Evolutionary conservation across 208 protist genomes (phyloP), one percentile per base, ranked within the genome.

Genomic region (Cochliopodium minus): DNA sequence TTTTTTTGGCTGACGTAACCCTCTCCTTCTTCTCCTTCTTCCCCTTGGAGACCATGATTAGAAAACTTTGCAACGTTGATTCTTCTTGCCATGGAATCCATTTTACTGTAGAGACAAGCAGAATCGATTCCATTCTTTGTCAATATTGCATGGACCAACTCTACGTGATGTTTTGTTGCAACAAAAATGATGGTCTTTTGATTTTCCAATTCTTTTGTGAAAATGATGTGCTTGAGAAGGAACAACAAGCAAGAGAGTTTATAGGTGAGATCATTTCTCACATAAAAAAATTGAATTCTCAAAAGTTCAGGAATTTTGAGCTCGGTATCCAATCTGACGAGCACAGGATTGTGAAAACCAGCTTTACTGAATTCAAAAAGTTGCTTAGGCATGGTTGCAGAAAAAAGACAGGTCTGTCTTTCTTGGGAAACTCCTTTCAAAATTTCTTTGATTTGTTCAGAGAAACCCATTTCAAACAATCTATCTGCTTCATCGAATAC

Each of bases 401-500:
- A 52, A 17, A 65, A 58, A 3, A 57, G 36, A 10, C 61, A 2
- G 3, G 52, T 67, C 52, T 69, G 65, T 64, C 28, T 53, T 17
- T 4, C n/a, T 28, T 4, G 10, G 5, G 55, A 38, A 25, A 55
- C n/a, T 42, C 42, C 42, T 10, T 2, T 4, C 38, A 42, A 22
- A 42, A 55, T 55, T 55, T 55, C 28, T n/a, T 38, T 20, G 40
- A 91, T 64, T 58, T 87, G 77, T n/a, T 77, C 62, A 61, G 81
- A 66, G 54, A 91, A 88, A 15, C 85, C 83, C 85, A 91, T 91
- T 61, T 91, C 85, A 25, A 91, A 72, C 49, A 91, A 72, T 13
- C 86, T 79, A 72, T 99, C 96, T 1, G 92, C 95, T 73, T 99
- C 96, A 76, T 99, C 96, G 49, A 98, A 90, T 0, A 99, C 91